phyloP scores from a whole-genome alignment of 225 moss, liverwort and hornwort genomes.

The Pseudoscleropodium purum region DNA sequence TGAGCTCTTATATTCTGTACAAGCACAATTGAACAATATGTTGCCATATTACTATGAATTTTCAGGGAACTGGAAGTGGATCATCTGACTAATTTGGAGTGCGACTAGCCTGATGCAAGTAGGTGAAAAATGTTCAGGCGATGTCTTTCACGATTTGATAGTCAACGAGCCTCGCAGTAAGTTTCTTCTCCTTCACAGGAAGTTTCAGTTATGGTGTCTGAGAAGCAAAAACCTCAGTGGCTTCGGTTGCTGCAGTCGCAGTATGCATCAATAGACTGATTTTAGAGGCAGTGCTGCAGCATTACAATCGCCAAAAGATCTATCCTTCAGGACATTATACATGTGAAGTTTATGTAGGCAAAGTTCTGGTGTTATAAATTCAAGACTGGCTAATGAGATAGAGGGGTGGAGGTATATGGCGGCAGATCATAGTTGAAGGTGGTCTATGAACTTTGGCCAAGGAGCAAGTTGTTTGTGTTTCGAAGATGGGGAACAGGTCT shows the following conservation, averaged over 20 bases:
- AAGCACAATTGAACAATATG: conserved; percentile 1
- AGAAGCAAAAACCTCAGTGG: not conserved
- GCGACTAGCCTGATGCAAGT: conserved; percentile 5
- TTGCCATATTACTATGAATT: not conserved
- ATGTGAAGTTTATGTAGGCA: not conserved
- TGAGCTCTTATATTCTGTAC: not conserved
- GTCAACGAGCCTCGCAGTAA: not conserved
- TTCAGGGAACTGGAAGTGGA: conserved; percentile 17
- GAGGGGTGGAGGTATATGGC: not conserved
- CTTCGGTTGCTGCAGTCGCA: not conserved
- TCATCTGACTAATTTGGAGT: conserved; percentile 13
- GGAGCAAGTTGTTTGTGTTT: not conserved
- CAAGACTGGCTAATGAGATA: not conserved
- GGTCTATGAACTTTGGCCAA: not conserved
- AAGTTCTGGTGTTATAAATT: not conserved
- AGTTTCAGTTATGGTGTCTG: not conserved
- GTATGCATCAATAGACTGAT: not conserved
- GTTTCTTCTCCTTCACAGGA: conserved; percentile 1
- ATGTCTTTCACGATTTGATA: conserved; percentile 9
- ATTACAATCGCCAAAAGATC: not conserved
- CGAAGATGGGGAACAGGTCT: not conserved
- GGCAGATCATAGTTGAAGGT: not conserved
- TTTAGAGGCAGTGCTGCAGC: not conserved
- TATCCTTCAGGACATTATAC: not conserved
- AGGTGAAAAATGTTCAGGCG: conserved; percentile 5